Base-by-base conservation (phyloP, 371 early-diverging fungal species). In the Gilbertella persicaria region DNA sequence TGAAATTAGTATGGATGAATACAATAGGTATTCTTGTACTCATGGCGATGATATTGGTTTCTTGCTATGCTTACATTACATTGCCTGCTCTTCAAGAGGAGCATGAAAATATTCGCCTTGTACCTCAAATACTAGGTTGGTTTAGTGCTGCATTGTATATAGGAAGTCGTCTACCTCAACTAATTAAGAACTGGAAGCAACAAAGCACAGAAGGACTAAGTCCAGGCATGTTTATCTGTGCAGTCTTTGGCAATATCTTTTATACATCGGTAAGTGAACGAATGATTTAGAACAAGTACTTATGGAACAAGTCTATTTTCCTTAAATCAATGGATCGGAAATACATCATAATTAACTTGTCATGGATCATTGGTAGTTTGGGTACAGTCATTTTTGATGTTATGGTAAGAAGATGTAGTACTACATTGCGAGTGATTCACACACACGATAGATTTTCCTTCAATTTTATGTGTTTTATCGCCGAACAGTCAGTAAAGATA, bases 181-280 rank as follows among this genome's bases (percentile, higher is more conserved):
- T 93, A 42, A 67, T 84, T 25, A 83, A 82, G 67, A 90, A 90
- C 60, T 79, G 72, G 67, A 61, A 71, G 19, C 73, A 83, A 30
- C 71, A 84, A 65, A 87, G 89, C 8, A 82, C 83, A 25, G 83
- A 89, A 41, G 93, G 93, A 0, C 73, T 94, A 26, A 83, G 89
- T 21, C 54, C 88, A 37, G 75, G 77, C 55, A 88, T 94, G 86
- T 93, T 94, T 61, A 47, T 81, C 16, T 85, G 85, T 59, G 86
- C 90, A n/a, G 80, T 90, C 8, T 49, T 87, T 53, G 93, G 91
- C 16, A 94, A 94, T 66, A 42, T 84, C 1, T 83, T 90, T 12
- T 92, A 56, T 42, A 55, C 69, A 5, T 53, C 58, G 68, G 73
- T 72, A 60, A 54, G 54, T 44, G 14, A 13, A 36, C 1, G 5